Base-by-base conservation (phyloP, 2,329 filamentous ascomycete species). In the Trichoderma koningii region DNA sequence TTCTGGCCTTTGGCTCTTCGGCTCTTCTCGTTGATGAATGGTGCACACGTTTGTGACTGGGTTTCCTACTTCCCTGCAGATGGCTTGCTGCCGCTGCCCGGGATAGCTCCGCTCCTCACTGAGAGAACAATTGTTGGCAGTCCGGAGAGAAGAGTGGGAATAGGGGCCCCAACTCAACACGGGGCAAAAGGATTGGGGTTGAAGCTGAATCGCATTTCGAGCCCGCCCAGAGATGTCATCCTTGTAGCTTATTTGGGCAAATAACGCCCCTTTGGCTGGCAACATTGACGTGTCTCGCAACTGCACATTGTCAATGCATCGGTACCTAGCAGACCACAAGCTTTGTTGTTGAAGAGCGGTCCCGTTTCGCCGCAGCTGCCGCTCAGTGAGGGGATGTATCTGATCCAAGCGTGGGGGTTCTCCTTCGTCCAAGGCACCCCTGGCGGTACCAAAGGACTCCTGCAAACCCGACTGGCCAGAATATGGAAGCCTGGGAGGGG, bases 391-490 rank as follows among this genome's bases (percentile, higher is more conserved):
- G 52, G 34, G 34, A 14, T 5, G 63, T 59, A 59, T 66, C 63
- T 60, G 41, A 42, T 64, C 47, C 21, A 53, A 59, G 45, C 64
- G 64, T 66, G 64, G 64, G 64, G 64, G 64, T 56, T 52, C 48
- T 52, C 34, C 28, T 50, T 53, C 55, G 47, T 52, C 52, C 52
- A 53, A 57, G n/a, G 59, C 51, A 59, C 42, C 42, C 56, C 53
- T 63, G 64, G 60, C 38, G 52, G 52, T 45, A 47, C 64, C 53
- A 52, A 9, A 41, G 17, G 34, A 34, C 48, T 66, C 64, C 64
- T 64, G 60, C 60, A 66, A 63, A 66, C 45, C 64, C 64, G 64
- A 66, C 64, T 66, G 64, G 64, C 21, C 52, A 63, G 52, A 38
- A 38, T 4, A 55, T 26, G 12, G 56, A 30, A n/a, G 34, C 17